Percentiles rank a stretch among this genome's conserved stretches.
These are phyloP conservation scores for Przewalskia tangutica DNA, from an alignment of 257 asterid genomes.

Conservation along the genomic window DNA sequence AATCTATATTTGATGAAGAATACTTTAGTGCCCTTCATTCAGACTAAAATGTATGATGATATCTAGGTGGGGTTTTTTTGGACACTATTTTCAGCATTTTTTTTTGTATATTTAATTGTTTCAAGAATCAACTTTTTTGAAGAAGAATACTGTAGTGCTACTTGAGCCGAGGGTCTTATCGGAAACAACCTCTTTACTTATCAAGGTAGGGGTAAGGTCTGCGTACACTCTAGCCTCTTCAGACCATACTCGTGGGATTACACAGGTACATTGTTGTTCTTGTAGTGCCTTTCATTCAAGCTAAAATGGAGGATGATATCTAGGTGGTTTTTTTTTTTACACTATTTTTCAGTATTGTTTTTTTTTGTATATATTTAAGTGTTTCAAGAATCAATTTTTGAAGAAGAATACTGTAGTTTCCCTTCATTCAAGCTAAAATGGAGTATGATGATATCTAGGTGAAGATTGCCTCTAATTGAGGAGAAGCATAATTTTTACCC, in stretches of 20 bases:
- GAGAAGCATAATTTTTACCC: slow-evolving; percentile 6
- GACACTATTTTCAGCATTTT: background rate
- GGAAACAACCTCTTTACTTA: too few species aligned
- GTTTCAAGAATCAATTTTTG: background rate
- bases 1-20: too few species aligned
- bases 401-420: background rate
- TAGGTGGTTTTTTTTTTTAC: too few species aligned
- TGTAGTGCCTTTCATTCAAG: slow-evolving; percentile 36
- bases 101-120: background rate
- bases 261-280: background rate
- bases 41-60: too few species aligned
- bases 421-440: background rate
- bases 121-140: too few species aligned
- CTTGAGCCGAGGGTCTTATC: too few species aligned
- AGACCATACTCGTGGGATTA: background rate
- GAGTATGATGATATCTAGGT: background rate
- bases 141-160: too few species aligned
- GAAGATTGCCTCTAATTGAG: slow-evolving; percentile 27
- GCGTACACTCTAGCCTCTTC: background rate
- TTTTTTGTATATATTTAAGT: too few species aligned
- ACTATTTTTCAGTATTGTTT: too few species aligned
- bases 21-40: too few species aligned
- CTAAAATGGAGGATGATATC: slow-evolving; percentile 21
- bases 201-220: too few species aligned
- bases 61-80: background rate